Evolutionary conservation across 208 protist species (phyloP), one percentile per base, ranked within the genome.

Genomic region (Trypanosoma avium): DNA sequence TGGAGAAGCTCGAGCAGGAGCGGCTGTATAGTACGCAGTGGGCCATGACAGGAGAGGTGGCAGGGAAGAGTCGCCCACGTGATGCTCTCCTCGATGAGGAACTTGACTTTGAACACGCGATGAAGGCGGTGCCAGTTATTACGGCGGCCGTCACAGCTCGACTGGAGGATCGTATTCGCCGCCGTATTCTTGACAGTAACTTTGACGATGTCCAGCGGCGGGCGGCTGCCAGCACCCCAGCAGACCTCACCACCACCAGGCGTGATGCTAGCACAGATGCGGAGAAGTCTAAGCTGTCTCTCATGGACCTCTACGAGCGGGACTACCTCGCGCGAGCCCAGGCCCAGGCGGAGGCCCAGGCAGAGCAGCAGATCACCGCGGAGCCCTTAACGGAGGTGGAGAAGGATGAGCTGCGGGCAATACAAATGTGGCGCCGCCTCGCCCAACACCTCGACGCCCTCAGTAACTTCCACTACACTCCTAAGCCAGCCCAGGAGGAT

Each of bases 251-350:
- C 15, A 81, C 82, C 40, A 82, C 66, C 10, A 47, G 48, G 4
- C 79, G 70, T 58, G 79, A 93, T 49, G 78, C 74, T 42, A 77
- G 70, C 22, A 56, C 88, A 30, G 86, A 95, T 54, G 61, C 91
- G 43, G 72, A 93, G 74, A 94, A 96, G 83, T 93, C 88, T 12
- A 90, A 92, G 75, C 74, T 95, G 43, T 93, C 86, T 4, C 69
- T 97, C 33, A 93, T 94, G 84, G 91, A 97, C 61, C 72, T 97
- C 15, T 95, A 97, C 75, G 91, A 97, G 77, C 95, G 94, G 79
- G 88, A 97, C 49, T 97, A 81, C 61, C 63, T 95, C 32, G 86
- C 92, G 58, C 88, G 86, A 55, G 67, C 75, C 72, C 76, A 82
- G 21, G 60, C 70, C 48, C 82, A 82, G 6, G 84, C 92, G 57